phyloP scores from a whole-genome alignment of 768 basidiomycete genomes.

The Melanogaster broomeanus region DNA sequence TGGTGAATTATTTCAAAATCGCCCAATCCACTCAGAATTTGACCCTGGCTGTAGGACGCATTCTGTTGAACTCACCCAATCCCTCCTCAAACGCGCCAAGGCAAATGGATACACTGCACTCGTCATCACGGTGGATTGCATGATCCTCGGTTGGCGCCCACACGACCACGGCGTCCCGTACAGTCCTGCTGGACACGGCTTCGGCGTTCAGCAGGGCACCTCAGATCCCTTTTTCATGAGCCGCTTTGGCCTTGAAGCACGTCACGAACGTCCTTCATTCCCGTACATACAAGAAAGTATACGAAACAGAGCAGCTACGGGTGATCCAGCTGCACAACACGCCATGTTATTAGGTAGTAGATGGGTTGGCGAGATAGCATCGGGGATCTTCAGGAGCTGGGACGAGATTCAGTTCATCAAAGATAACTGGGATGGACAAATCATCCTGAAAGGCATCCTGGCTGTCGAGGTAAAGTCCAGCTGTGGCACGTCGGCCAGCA shows the following conservation, averaged over 20 bases:
- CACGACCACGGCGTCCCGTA: constrained; percentile 43
- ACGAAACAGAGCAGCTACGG: constrained; percentile 22
- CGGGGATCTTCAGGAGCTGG: constrained; percentile 46
- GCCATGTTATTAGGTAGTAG: constrained; percentile 34
- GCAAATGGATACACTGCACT: constrained; percentile 42
- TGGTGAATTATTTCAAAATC: constrained; percentile 28
- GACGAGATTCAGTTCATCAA: constrained; percentile 45
- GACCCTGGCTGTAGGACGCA: constrained; percentile 33
- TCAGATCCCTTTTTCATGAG: constrained; percentile 52
- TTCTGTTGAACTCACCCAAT: constrained; percentile 39
- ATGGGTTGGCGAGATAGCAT: constrained; percentile 40
- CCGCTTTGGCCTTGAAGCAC: constrained; percentile 28
- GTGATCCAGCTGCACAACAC: constrained; percentile 33
- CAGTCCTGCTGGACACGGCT: constrained; percentile 37
- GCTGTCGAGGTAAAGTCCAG: constrained; percentile 9
- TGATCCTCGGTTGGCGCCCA: constrained; percentile 46
- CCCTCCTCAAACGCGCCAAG: constrained; percentile 45
- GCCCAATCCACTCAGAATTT: neutral
- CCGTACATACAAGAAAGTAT: constrained; percentile 36
- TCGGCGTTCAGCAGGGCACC: constrained; percentile 42
- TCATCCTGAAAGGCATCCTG: constrained; percentile 50
- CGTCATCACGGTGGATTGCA: constrained; percentile 48
- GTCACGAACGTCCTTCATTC: constrained; percentile 33
- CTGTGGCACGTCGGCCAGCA: neutral
- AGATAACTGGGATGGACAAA: constrained; percentile 49